Evolutionary conservation across 176 grass and related monocot species (phyloP).

Genomic region (Aechmea fasciata): DNA sequence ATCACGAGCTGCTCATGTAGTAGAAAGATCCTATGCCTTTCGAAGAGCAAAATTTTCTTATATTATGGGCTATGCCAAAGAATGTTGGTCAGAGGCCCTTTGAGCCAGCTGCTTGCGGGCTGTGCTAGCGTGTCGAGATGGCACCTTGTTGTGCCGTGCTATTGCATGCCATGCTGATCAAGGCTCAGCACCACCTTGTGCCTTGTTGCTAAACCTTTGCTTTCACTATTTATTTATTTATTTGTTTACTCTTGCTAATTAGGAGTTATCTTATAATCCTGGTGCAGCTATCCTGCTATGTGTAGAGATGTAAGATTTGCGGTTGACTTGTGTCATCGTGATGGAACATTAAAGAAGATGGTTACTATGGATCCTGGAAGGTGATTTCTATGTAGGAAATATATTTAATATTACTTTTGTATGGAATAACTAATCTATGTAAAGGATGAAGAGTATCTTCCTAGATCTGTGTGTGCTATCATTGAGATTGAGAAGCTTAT

Average conservation of each 20-base stretch:
- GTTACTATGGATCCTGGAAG: constrained; percentile 81
- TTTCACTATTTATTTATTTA: neutral
- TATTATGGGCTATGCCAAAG: too few relatives aligned
- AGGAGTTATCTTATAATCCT: constrained; percentile 25
- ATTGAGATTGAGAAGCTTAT: neutral
- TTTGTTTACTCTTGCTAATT: neutral
- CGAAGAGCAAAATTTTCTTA: too few relatives aligned
- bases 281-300: constrained; percentile 64
- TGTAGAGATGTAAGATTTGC: constrained; percentile 95
- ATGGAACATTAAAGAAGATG: constrained; percentile 95
- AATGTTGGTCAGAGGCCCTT: too few relatives aligned
- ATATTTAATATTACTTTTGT: neutral
- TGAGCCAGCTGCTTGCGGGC: too few relatives aligned
- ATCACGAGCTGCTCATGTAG: too few relatives aligned
- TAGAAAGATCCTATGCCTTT: too few relatives aligned
- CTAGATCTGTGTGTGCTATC: neutral
- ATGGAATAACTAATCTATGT: neutral
- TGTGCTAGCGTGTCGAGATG: too few relatives aligned
- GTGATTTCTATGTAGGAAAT: constrained; percentile 24
- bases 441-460: neutral
- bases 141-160: too few relatives aligned
- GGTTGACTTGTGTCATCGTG: constrained; percentile 89
- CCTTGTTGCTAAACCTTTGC: neutral
- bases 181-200: neutral
- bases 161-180: too few relatives aligned